Evolutionary conservation across 768 basidiomycete genomes (phyloP).

Genomic region (Trametes cinnabarina): DNA sequence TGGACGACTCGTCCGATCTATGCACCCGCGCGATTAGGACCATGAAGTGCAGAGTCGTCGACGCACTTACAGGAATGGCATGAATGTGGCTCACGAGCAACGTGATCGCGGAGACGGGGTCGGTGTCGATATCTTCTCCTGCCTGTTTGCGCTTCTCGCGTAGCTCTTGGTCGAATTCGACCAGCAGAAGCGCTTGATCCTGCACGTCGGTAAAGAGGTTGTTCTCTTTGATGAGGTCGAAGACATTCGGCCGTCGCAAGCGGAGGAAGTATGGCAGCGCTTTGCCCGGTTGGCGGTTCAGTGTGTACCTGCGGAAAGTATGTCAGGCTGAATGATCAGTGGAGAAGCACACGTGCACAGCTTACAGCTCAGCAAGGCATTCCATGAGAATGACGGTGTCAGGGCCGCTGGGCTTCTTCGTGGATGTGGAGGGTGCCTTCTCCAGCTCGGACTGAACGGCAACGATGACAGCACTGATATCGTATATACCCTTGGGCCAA

Average conservation of each 20-base stretch:
- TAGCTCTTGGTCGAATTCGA: constrained; percentile 92
- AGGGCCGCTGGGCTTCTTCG: constrained; percentile 40
- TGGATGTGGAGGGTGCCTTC: constrained; percentile 50
- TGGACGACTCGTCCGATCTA: constrained; percentile 87
- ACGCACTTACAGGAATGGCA: constrained; percentile 79
- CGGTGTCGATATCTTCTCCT: constrained; percentile 38
- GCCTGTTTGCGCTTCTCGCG: constrained; percentile 53
- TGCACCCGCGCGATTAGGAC: neutral
- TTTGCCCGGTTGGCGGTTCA: constrained; percentile 90
- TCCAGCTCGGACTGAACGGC: constrained; percentile 84
- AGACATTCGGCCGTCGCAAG: constrained; percentile 83
- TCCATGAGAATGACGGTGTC: constrained; percentile 79
- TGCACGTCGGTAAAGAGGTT: constrained; percentile 94
- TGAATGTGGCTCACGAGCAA: constrained; percentile 92
- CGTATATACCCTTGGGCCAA: constrained; percentile 93
- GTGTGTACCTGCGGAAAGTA: constrained; percentile 70
- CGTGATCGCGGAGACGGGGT: constrained; percentile 75
- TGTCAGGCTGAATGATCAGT: constrained; percentile 3
- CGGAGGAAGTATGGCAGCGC: constrained; percentile 89
- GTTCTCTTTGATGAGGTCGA: constrained; percentile 89
- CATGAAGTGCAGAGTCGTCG: neutral
- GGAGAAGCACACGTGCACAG: constrained; percentile 21
- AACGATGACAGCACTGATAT: constrained; percentile 82
- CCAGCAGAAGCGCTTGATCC: constrained; percentile 87
- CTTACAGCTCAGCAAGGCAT: constrained; percentile 84